Conservation (phyloP, 192 early-diverging fungal genomes). For the Pecoramyces ruminantium region DNA sequence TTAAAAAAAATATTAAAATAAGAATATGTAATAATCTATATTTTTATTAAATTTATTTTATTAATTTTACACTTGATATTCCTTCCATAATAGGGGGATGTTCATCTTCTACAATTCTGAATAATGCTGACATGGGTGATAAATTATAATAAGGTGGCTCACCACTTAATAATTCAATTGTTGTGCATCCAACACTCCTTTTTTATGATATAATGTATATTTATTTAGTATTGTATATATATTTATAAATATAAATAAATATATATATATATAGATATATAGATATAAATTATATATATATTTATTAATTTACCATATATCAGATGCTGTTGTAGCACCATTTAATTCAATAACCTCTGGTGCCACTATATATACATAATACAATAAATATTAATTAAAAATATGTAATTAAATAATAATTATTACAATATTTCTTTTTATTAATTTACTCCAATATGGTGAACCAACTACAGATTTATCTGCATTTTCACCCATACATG, state of each 20-base stretch:
- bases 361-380: background rate
- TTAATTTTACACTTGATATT: constrained; percentile 24
- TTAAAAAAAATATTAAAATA: too few relatives aligned
- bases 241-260: too few relatives aligned
- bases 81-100: constrained; percentile 52
- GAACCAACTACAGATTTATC: constrained; percentile 2
- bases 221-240: too few relatives aligned
- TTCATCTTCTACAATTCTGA: constrained; percentile 52
- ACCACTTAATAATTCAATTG: constrained; percentile 50
- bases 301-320: constrained; percentile 20
- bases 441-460: constrained; percentile 1
- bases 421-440: background rate
- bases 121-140: constrained; percentile 52
- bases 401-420: background rate
- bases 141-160: constrained; percentile 53
- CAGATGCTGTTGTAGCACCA: constrained; percentile 45
- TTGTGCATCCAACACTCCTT: constrained; percentile 14
- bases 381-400: background rate
- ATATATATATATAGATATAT: too few relatives aligned
- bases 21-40: too few relatives aligned
- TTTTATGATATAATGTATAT: too few relatives aligned
- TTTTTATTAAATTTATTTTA: background rate
- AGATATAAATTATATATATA: too few relatives aligned
- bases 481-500: background rate
- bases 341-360: constrained; percentile 5